Percentiles rank a stretch among this genome's conserved stretches.
Evolutionary conservation across 2,329 filamentous ascomycete species (phyloP).

Genomic region (Ophiostoma triangulosporum): DNA sequence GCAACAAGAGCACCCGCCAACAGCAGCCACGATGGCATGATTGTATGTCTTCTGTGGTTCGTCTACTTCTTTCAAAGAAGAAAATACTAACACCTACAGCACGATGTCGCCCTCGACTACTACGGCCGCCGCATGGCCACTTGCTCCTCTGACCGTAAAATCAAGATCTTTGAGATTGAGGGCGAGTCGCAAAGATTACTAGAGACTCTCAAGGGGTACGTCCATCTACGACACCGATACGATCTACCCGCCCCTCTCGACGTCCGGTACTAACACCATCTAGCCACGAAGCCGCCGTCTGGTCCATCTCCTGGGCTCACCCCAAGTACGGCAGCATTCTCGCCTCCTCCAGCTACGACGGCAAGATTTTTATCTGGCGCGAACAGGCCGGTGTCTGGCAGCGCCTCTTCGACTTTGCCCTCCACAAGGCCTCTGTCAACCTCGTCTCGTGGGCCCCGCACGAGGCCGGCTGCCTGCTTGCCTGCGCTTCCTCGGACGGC

Average conservation of each 20-base stretch:
- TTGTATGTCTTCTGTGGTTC: slow-evolving; percentile 60
- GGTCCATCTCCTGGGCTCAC: slow-evolving; percentile 96
- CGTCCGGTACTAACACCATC: slow-evolving; percentile 4
- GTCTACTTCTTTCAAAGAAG: no score
- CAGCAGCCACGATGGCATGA: slow-evolving; percentile 96
- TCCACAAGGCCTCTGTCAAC: slow-evolving; percentile 94
- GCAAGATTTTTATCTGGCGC: slow-evolving; percentile 97
- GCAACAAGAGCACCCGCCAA: slow-evolving; percentile 55
- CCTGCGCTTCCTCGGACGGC: slow-evolving; percentile 87
- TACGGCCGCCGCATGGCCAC: slow-evolving; percentile 93
- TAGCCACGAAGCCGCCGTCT: slow-evolving; percentile 93
- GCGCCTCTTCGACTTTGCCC: slow-evolving; percentile 80
- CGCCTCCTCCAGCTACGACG: slow-evolving; percentile 89
- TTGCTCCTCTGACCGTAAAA: slow-evolving; percentile 94
- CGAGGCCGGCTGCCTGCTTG: slow-evolving; percentile 85
- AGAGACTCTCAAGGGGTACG: slow-evolving; percentile 88
- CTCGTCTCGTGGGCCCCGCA: slow-evolving; percentile 96
- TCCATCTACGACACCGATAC: slow-evolving; percentile 1
- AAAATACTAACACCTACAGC: slow-evolving; percentile 38
- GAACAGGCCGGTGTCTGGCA: slow-evolving; percentile 69
- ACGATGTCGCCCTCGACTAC: slow-evolving; percentile 97
- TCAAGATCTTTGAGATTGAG: slow-evolving; percentile 98
- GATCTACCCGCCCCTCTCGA: neutral
- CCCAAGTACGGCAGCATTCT: slow-evolving; percentile 98
- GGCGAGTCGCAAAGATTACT: slow-evolving; percentile 79